phyloP scores from a whole-genome alignment of 2,329 filamentous ascomycete genomes.

The Cladophialophora exuberans region DNA sequence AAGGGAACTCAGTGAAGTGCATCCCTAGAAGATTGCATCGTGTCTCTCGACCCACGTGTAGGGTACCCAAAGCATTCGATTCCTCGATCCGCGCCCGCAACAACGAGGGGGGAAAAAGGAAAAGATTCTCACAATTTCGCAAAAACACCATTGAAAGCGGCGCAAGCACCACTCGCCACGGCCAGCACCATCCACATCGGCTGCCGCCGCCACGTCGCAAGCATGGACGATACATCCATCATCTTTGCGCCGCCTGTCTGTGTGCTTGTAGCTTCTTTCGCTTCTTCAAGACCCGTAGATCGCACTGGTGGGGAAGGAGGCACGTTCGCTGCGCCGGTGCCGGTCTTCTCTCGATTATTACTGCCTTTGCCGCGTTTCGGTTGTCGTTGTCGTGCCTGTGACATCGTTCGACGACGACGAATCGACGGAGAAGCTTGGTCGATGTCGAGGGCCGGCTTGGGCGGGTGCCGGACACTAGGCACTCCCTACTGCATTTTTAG shows the following conservation, averaged over 20 bases:
- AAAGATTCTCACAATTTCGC: constrained; percentile 63
- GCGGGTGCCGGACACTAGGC: neutral
- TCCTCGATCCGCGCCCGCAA: no score
- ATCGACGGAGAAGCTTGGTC: neutral
- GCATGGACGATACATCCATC: constrained; percentile 15
- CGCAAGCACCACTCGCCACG: constrained; percentile 63
- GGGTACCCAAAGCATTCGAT: no score
- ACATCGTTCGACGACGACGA: constrained; percentile 11
- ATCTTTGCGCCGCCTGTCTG: neutral
- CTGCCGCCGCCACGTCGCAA: constrained; percentile 28
- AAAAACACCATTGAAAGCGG: constrained; percentile 68
- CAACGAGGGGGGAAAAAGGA: no score
- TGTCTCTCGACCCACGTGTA: no score
- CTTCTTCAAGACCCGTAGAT: neutral
- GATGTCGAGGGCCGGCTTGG: neutral
- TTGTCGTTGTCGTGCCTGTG: constrained; percentile 18
- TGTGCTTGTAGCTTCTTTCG: neutral
- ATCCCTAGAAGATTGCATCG: no score
- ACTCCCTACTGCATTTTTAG: neutral
- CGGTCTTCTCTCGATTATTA: neutral
- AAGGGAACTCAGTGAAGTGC: no score
- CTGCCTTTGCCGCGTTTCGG: neutral
- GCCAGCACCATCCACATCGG: constrained; percentile 58
- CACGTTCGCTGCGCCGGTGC: no score
- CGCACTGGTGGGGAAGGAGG: neutral